Evolutionary conservation across 352 stramenopile genomes (phyloP).

Genomic region (Paralagenidium karlingii): DNA sequence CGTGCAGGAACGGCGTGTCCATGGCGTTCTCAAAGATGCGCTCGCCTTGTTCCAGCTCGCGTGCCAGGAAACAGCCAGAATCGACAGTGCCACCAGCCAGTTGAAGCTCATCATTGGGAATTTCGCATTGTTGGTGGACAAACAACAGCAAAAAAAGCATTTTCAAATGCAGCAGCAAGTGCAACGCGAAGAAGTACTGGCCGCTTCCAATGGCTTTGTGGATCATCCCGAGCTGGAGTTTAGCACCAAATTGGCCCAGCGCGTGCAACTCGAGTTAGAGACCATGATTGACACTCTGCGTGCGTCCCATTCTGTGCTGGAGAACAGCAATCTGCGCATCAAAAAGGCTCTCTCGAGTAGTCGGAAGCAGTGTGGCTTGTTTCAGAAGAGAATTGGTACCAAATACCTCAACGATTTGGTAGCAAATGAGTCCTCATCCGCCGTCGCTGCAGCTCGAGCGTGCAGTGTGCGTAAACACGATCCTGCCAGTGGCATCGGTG

Average conservation of each 20-base stretch:
- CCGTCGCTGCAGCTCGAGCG: no score
- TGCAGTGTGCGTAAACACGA: no score
- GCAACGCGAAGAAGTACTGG: slow-evolving; percentile 29
- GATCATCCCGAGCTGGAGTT: slow-evolving; percentile 3
- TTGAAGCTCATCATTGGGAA: slow-evolving; percentile 44
- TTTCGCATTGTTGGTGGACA: slow-evolving; percentile 62
- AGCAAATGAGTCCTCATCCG: no score
- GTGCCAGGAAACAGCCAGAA: slow-evolving; percentile 30
- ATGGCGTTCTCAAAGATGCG: slow-evolving; percentile 43
- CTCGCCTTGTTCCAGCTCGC: slow-evolving; percentile 52
- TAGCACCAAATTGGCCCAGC: slow-evolving; percentile 34
- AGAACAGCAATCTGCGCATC: slow-evolving; percentile 1
- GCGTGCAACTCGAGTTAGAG: slow-evolving; percentile 41
- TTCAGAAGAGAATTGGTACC: no score
- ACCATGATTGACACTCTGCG: slow-evolving; percentile 36
- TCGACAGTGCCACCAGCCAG: slow-evolving; percentile 42
- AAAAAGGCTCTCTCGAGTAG: no score
- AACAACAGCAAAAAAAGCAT: slow-evolving; percentile 28
- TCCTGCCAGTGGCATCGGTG: no score
- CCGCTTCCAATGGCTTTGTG: neutral
- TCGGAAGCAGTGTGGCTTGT: no score
- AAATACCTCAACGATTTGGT: no score
- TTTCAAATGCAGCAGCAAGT: slow-evolving; percentile 29
- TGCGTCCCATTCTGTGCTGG: slow-evolving; percentile 3
- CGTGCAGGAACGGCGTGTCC: slow-evolving; percentile 38